phyloP scores from a whole-genome alignment of 1,284 basidiomycete genomes.

The Puccinia novopanici region DNA sequence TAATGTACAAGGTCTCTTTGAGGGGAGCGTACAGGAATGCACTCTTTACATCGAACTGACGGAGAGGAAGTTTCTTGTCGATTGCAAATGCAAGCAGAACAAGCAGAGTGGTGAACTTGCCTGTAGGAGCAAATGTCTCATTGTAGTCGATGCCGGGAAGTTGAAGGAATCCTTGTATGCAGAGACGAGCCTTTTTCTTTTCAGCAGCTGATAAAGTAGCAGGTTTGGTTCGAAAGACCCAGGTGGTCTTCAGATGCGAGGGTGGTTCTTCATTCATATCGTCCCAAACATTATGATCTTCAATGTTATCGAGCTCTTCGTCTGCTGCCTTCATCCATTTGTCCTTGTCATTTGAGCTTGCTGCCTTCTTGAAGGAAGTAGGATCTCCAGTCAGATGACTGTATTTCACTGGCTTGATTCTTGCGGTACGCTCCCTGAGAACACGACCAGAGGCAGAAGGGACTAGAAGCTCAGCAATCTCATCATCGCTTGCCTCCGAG shows the following conservation, averaged over 20 bases:
- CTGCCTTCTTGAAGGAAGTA: background rate
- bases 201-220: slow-evolving; percentile 57
- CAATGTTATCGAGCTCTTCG: slow-evolving; percentile 6
- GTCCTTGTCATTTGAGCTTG: background rate
- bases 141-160: slow-evolving; percentile 61
- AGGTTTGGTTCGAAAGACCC: slow-evolving; percentile 61
- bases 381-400: background rate
- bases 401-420: slow-evolving; percentile 2
- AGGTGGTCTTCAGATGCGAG: slow-evolving; percentile 58
- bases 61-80: slow-evolving; percentile 57
- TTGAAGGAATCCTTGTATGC: slow-evolving; percentile 63
- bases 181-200: slow-evolving; percentile 60
- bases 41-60: slow-evolving; percentile 62
- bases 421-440: background rate
- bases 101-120: slow-evolving; percentile 58
- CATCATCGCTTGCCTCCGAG: background rate
- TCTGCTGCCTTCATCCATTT: background rate
- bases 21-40: slow-evolving; percentile 62
- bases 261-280: background rate
- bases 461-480: background rate
- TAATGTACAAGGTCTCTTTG: slow-evolving; percentile 61
- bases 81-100: slow-evolving; percentile 61
- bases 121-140: slow-evolving; percentile 62
- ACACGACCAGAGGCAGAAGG: background rate
- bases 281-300: slow-evolving; percentile 1